Evolutionary conservation across 73 alveolate species (phyloP).

Genomic region (Stentor roeselii): DNA sequence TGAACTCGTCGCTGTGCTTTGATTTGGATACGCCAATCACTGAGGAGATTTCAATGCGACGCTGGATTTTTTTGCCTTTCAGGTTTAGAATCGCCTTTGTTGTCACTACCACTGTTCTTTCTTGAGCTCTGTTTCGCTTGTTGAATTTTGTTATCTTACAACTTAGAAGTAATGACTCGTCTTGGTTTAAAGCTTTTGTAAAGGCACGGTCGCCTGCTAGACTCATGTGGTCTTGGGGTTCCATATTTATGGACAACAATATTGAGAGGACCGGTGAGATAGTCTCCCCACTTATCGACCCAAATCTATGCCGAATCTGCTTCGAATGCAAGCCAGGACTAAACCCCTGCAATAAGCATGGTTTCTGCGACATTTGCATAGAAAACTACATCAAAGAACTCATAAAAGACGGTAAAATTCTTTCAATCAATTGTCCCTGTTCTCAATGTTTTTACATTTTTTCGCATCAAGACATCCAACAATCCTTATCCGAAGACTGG

Average conservation of each 20-base stretch:
- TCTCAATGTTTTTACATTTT: neutral
- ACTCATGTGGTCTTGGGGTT: no score
- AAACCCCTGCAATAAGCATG: no score
- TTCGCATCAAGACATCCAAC: neutral
- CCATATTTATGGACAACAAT: no score
- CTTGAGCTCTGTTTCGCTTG: neutral
- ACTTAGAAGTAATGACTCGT: constrained; percentile 64
- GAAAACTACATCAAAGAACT: neutral
- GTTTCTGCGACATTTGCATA: neutral
- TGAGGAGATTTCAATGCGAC: neutral
- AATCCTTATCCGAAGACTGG: neutral
- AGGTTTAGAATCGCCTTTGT: neutral
- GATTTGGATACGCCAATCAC: neutral
- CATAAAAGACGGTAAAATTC: neutral
- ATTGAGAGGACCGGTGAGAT: no score
- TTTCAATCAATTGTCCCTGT: neutral
- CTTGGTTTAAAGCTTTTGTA: constrained; percentile 33
- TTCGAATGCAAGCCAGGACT: no score
- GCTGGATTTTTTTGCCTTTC: neutral
- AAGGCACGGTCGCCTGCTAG: constrained; percentile 38
- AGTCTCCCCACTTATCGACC: no score
- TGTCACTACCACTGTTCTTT: neutral
- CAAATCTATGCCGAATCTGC: no score
- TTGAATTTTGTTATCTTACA: neutral
- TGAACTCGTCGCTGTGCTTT: neutral